Base-by-base conservation (phyloP, 2,329 filamentous ascomycete species). In the Alternaria sp. region DNA sequence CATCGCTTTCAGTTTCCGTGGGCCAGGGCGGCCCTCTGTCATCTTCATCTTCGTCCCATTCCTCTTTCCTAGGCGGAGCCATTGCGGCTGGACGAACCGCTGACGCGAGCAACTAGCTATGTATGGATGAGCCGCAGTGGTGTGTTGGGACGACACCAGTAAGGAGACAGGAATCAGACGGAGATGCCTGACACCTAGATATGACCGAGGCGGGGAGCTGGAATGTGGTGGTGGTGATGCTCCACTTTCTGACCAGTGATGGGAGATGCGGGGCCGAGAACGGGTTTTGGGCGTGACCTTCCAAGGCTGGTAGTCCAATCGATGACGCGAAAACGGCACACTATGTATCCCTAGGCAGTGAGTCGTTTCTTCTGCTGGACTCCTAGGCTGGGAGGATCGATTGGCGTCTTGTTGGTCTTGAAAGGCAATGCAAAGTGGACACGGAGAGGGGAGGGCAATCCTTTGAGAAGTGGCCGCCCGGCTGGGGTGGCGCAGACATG, bases 201-300 rank as follows among this genome's bases (percentile, higher is more conserved):
- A 57, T 63, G 61, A 43, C 54, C 60, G 57, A 61, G 51, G 49
- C 18, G 56, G 46, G 37, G 67, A 50, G 64, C 61, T 64, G 62
- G 55, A 55, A 43, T 64, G 59, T 61, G 58, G 59, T 65, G 70
- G 59, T 65, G 70, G 59, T 70, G 69, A 70, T 72, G 56, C 41
- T 68, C 61, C 57, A 66, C 61, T 55, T 58, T 59, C 51, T 66
- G 64, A 62, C 63, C 63, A 65, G 63, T 71, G 61, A 61, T 33
- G 66, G 67, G 69, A 69, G 66, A 66, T 71, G 75, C 71, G 75
- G 75, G 75, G 75, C 75, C 74, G 75, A 66, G 62, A 41, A 69
- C 71, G 70, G 68, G 70, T 54, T 66, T 70, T 44, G 55, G 53
- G 66, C 56, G 58, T 64, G 26, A 55, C 64, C 64, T 69, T 18